Conservation (phyloP, 2,329 filamentous ascomycete genomes). For the Diaporthe ilicicola region DNA sequence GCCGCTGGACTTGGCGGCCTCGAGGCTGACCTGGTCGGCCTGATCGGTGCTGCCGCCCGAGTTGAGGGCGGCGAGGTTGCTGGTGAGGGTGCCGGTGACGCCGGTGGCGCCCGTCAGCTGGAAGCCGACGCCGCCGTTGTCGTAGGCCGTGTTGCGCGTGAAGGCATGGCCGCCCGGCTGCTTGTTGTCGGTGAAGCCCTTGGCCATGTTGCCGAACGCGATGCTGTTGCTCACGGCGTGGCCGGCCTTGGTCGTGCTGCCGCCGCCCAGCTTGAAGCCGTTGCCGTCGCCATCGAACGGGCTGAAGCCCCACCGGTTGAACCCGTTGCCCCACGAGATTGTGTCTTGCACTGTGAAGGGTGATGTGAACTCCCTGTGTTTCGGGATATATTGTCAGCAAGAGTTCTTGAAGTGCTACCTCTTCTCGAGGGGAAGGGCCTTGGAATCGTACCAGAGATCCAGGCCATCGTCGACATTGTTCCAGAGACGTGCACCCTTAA, state of each 20-base stretch:
- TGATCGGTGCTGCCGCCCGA: conserved; percentile 32
- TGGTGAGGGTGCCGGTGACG: conserved; percentile 40
- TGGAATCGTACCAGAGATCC: conserved; percentile 37
- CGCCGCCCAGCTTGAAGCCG: conserved; percentile 56
- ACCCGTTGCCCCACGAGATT: conserved; percentile 55
- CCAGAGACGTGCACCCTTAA: conserved; percentile 56
- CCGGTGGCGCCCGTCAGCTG: conserved; percentile 45
- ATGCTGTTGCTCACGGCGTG: conserved; percentile 55
- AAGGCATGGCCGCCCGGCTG: conserved; percentile 51
- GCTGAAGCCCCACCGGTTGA: conserved; percentile 54
- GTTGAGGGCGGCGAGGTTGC: conserved; percentile 50
- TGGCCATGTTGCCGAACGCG: conserved; percentile 52
- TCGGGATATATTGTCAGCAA: not conserved
- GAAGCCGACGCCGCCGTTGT: conserved; percentile 53
- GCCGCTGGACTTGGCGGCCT: conserved; percentile 41
- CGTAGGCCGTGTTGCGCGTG: conserved; percentile 55
- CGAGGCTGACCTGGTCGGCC: conserved; percentile 39
- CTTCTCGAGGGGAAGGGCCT: not conserved
- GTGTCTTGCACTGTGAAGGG: conserved; percentile 53
- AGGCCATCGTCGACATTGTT: conserved; percentile 59
- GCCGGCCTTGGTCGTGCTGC: conserved; percentile 47
- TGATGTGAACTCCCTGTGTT: conserved; percentile 46
- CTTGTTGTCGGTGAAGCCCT: conserved; percentile 57
- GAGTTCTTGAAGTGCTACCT: no score
- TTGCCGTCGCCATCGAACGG: conserved; percentile 56